Conservation (phyloP, 2,329 filamentous ascomycete genomes). For the Clonostachys sp. region DNA sequence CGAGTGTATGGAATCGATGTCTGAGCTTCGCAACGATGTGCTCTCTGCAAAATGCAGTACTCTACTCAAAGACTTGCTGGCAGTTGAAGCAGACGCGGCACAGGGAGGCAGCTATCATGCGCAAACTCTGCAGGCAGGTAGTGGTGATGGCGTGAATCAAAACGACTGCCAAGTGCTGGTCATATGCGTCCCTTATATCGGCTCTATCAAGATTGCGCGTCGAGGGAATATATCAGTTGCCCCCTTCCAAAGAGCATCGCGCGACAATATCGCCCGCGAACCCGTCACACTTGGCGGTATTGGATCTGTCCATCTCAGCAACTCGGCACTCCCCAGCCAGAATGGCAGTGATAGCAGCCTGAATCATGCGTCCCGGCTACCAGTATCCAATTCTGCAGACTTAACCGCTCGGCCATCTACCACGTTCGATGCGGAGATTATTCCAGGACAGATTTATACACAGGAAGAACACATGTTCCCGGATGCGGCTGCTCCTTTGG, state of each 20-base stretch:
- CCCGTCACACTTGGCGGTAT: background rate
- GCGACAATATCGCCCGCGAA: background rate
- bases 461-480: background rate
- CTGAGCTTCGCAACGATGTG: background rate
- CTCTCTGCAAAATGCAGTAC: background rate
- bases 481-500: background rate
- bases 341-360: background rate
- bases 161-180: background rate
- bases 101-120: background rate
- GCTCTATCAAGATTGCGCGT: background rate
- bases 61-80: background rate
- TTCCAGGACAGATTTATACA: background rate
- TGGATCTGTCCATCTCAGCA: background rate
- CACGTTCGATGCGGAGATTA: background rate
- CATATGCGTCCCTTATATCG: background rate
- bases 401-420: background rate
- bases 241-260: background rate
- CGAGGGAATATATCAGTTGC: background rate
- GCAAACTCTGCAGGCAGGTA: background rate
- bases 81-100: background rate
- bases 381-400: too few species aligned
- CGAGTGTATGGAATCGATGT: background rate
- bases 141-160: background rate
- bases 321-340: background rate
- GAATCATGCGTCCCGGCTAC: too few species aligned